These are phyloP conservation scores for Miscanthus lutarioriparius DNA, from an alignment of 176 grass and related monocot species.

Conservation along the genomic window DNA sequence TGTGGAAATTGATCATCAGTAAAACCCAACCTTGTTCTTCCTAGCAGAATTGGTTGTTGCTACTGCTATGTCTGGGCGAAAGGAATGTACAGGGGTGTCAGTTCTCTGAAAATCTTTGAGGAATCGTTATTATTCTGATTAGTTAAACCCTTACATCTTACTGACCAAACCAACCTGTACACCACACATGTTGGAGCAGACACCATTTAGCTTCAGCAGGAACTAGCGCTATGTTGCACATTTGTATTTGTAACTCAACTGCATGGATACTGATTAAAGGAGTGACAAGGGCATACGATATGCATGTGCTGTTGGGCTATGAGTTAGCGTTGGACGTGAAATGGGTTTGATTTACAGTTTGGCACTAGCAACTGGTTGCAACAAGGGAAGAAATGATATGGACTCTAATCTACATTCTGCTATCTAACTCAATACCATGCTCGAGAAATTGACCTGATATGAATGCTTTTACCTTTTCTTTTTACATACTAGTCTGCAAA, in stretches of 20 bases:
- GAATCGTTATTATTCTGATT: not conserved
- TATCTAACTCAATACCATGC: not conserved
- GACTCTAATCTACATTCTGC: not conserved
- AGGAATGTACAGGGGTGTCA: not conserved
- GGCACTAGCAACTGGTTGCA: not conserved
- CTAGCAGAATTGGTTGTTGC: slow-evolving; percentile 6
- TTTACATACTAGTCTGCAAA: not conserved
- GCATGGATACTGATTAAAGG: not conserved
- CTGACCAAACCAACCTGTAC: not conserved
- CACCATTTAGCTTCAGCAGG: not conserved
- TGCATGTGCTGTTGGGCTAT: not conserved
- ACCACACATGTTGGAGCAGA: not conserved
- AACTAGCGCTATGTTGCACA: not conserved
- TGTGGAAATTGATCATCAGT: slow-evolving; percentile 15
- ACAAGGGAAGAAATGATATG: not conserved
- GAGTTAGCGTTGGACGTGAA: slow-evolving; percentile 9
- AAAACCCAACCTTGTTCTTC: not conserved
- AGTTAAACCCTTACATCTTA: slow-evolving; percentile 4
- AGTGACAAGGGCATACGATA: not conserved
- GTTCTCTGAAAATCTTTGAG: not conserved
- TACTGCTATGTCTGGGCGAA: not conserved
- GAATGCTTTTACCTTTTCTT: not conserved
- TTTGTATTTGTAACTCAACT: not conserved
- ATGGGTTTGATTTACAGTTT: slow-evolving; percentile 8
- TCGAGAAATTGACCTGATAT: not conserved